Evolutionary conservation across 2,329 filamentous ascomycete species (phyloP).

Genomic region (Emericellopsis cladophorae): DNA sequence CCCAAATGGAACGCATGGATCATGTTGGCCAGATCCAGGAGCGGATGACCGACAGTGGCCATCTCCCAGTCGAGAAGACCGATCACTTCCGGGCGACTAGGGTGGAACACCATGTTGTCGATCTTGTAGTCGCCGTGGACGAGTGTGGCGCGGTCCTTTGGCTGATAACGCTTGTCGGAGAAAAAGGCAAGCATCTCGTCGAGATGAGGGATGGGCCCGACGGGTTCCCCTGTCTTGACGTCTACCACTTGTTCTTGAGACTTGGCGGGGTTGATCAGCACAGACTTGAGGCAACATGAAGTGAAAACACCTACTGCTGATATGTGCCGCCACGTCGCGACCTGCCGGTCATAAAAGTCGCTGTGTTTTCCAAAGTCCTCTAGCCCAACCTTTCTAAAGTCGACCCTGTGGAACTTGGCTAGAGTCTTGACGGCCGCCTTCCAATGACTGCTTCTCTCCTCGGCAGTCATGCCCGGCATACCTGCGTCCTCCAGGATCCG

Average conservation of each 20-base stretch:
- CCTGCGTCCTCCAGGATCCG: constrained; percentile 74
- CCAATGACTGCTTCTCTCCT: constrained; percentile 66
- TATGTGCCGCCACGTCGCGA: constrained; percentile 63
- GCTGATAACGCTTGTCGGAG: constrained; percentile 53
- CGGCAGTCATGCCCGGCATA: constrained; percentile 55
- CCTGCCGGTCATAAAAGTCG: constrained; percentile 75
- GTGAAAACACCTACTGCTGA: neutral
- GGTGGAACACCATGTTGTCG: constrained; percentile 70
- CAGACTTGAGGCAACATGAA: too few species aligned
- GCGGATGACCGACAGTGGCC: constrained; percentile 79
- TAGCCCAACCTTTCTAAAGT: constrained; percentile 50
- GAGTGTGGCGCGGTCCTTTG: constrained; percentile 56
- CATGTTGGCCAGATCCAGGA: constrained; percentile 72
- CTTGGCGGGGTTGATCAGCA: constrained; percentile 22
- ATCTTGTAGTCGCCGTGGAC: constrained; percentile 88
- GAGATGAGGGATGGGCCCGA: constrained; percentile 69
- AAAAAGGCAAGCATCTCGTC: constrained; percentile 69
- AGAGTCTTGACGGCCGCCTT: constrained; percentile 64
- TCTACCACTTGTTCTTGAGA: constrained; percentile 60
- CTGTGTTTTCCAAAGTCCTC: constrained; percentile 51
- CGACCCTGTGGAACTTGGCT: constrained; percentile 66
- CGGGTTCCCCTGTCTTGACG: constrained; percentile 54
- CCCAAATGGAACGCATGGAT: constrained; percentile 8
- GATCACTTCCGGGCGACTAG: constrained; percentile 67
- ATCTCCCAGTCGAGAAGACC: constrained; percentile 92